phyloP scores from a whole-genome alignment of 2,329 filamentous ascomycete genomes.

The Ceratocystis albifundus region DNA sequence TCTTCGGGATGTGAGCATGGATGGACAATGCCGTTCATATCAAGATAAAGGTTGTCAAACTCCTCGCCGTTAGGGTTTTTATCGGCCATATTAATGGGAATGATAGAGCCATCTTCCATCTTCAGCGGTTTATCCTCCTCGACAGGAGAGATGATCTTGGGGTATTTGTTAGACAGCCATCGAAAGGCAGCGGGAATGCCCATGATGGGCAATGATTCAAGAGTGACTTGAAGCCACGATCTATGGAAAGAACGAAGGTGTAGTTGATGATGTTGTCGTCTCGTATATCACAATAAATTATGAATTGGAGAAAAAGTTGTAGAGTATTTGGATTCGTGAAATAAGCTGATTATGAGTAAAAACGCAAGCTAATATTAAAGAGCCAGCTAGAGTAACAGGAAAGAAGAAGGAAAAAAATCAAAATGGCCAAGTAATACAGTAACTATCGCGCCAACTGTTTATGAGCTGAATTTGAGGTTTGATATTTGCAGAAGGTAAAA shows the following conservation, averaged over 20 bases:
- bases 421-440: background rate
- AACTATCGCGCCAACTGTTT: background rate
- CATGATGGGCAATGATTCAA: conserved; percentile 43
- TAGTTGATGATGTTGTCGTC: background rate
- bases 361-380: background rate
- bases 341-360: background rate
- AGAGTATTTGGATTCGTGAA: background rate
- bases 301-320: background rate
- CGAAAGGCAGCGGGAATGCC: conserved; percentile 90
- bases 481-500: background rate
- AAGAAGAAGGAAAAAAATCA: background rate
- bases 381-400: background rate
- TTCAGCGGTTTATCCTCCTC: conserved; percentile 72
- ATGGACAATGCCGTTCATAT: conserved; percentile 99
- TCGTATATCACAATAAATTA: background rate
- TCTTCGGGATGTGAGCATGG: conserved; percentile 97
- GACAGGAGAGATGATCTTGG: conserved; percentile 89
- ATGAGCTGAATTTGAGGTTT: background rate
- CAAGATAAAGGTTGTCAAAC: conserved; percentile 93
- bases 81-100: conserved; percentile 73
- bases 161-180: conserved; percentile 95
- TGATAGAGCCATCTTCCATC: conserved; percentile 66
- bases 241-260: background rate
- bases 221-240: background rate
- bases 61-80: conserved; percentile 96